Base-by-base conservation (phyloP, 768 basidiomycete genomes). In the Panus rudis region DNA sequence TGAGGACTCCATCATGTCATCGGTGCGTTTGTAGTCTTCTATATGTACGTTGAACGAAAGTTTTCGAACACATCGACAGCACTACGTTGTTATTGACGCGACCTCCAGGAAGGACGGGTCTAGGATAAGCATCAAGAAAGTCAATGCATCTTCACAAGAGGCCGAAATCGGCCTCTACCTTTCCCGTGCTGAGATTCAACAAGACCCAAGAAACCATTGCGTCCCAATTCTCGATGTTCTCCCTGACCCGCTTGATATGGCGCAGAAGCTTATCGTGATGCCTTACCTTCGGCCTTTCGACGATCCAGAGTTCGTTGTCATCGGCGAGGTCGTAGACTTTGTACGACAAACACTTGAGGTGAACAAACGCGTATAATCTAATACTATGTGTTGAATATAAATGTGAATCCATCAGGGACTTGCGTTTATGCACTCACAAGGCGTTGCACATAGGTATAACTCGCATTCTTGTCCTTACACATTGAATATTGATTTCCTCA, bases 401-500 rank as follows among this genome's bases (percentile, higher is more conserved):
- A 19, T n/a, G n/a, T n/a, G n/a, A n/a, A n/a, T 37, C 23, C 19
- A 19, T 17, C 20, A 54, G 51, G 53, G 53, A 2, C 33, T 54
- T 2, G 37, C 31, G 2, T 54, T 52, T 21, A 19, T 54, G 10
- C 53, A 54, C 32, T 30, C 28, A 2, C 43, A 52, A 1, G 16
- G 42, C 2, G 42, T 54, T 1, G 53, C 51, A 2, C 53, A 54
- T 46, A 40, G 51, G 53, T 54, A 46, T 37, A 41, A 22, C 20
- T 12, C 23, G 6, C 13, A 11, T 16, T 19, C 19, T 23, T 65
- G 66, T 69, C 46, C 44, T 53, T 52, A 66, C 37, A 49, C 50
- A 11, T 1, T 1, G 1, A 12, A 22, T 24, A 27, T 24, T 11
- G 1, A 1, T 7, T 17, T 20, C 17, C 23, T 12, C 12, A 6